phyloP scores from a whole-genome alignment of 495 filamentous ascomycete genomes.

The Penicillium turbatum region DNA sequence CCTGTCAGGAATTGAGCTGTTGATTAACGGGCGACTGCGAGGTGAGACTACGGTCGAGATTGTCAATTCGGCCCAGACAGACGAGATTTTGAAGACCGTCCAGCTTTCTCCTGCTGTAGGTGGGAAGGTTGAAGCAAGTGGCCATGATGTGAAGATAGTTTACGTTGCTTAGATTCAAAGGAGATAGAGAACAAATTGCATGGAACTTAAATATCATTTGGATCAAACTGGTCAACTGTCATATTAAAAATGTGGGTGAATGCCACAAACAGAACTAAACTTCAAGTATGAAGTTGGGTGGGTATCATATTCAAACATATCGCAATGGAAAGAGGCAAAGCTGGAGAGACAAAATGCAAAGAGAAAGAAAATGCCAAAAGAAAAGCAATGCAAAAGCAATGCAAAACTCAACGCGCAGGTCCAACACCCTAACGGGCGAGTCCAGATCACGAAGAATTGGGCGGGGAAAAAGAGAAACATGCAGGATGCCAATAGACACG shows the following conservation, averaged over 20 bases:
- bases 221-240: conserved; percentile 8
- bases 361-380: neutral
- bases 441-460: neutral
- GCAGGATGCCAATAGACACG: conserved; percentile 4
- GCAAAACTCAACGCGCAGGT: neutral
- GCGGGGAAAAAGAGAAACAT: conserved; percentile 7
- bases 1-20: conserved; percentile 34
- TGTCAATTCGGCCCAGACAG: conserved; percentile 33
- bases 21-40: conserved; percentile 34
- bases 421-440: neutral
- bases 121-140: conserved; percentile 16
- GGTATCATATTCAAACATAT: conserved; percentile 29
- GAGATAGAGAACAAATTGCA: conserved; percentile 7
- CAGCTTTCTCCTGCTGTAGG: conserved; percentile 12
- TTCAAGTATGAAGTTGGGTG: conserved; percentile 22
- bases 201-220: conserved; percentile 14
- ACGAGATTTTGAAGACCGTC: conserved; percentile 30
- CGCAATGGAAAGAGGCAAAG: conserved; percentile 5
- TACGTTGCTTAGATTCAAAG: conserved; percentile 2
- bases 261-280: conserved; percentile 3
- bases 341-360: neutral
- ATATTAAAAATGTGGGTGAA: conserved; percentile 1
- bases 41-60: conserved; percentile 28
- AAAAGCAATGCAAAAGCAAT: neutral
- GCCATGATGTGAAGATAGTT: conserved; percentile 14